Base-by-base conservation (phyloP, 306 rosid species). In the Corylus heterophylla region DNA sequence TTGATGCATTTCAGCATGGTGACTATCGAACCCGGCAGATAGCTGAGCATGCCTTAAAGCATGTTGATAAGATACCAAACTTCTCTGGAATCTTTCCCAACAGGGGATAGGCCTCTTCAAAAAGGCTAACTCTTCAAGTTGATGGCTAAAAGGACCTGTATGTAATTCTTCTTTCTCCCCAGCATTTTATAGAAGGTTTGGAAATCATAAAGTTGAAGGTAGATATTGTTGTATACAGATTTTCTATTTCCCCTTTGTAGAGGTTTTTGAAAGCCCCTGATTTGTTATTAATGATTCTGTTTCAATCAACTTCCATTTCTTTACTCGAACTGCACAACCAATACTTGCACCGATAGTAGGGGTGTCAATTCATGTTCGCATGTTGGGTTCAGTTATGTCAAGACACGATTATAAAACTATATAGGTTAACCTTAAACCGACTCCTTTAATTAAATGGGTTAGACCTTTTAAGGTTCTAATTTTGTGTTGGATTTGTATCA, bases 1-100 rank as follows among this genome's bases (percentile, higher is more conserved):
- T 96, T 77, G 99, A 96, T 31, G 98, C 99, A 63, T 96, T 93
- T 90, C 98, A 96, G 86, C 97, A 96, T 66, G 98, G 91, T 13
- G 99, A 96, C 78, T 88, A 85, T 74, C 89, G 94, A 85, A 96
- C 99, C 71, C 85, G 94, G 73, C 99, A 96, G 88, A 93, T 86
- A 42, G 99, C 99, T 8, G 99, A 96, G 85, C 92, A 85, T 73
- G 99, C 99, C 75, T 85, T 96, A 74, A 96, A 89, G 87, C 99
- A 96, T 85, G 90, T 96, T 49, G 98, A 93, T 77, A 93, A 92
- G 90, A 85, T 96, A 81, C 99, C 99, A 25, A 96, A 93, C 93
- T 96, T 96, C 90, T 96, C 99, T 16, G 98, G 96, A 80, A 88
- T 96, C 75, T 96, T 93, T 82, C 93, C 93, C 51, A 95, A 83